Base-by-base conservation (phyloP, 2,329 filamentous ascomycete species). In the Fusarium stilboides region DNA sequence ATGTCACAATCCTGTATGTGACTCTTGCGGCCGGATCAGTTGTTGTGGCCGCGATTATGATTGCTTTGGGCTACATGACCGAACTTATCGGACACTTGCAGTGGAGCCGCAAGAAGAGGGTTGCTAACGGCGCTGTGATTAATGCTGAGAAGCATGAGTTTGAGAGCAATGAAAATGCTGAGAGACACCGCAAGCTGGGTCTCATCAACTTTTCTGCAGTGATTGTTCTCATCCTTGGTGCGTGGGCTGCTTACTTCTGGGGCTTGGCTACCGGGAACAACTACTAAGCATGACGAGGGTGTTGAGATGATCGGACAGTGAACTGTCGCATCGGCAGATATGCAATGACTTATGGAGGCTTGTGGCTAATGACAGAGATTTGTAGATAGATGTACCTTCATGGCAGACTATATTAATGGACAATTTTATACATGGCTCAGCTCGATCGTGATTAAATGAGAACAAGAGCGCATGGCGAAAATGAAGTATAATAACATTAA, bases 161-260 rank as follows among this genome's bases (percentile, higher is more conserved):
- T 52, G 76, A 84, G 42, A 61, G 64, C 4, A 77, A 77, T 1
- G 75, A 76, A 0, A 74, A 76, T 42, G 76, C 74, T 3, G 64
- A 65, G 2, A 77, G 80, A 52, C 87, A 85, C 46, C 78, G 73
- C 53, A 73, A 67, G 52, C 77, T 85, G 13, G 85, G 81, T 14
- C 65, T 81, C 36, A 60, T 70, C 10, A 84, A 83, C 58, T 86
- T 88, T 52, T 74, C 66, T 2, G 74, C 77, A 0, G 68, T 88
- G 2, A 68, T 84, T 1, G 22, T 85, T 5, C 67, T 89, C 40
- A 81, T 86, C 0, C 33, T 87, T 12, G 87, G 88, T 1, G 80
- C 80, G 3, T 88, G 86, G 85, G 76, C 71, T 10, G 87, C 85
- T 1, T 90, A 88, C 73, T 88, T 90, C 63, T 90, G 87, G 87